Evolutionary conservation across 495 filamentous ascomycete species (phyloP), one percentile per base, ranked within the genome.

Genomic region (Cercophora samala): DNA sequence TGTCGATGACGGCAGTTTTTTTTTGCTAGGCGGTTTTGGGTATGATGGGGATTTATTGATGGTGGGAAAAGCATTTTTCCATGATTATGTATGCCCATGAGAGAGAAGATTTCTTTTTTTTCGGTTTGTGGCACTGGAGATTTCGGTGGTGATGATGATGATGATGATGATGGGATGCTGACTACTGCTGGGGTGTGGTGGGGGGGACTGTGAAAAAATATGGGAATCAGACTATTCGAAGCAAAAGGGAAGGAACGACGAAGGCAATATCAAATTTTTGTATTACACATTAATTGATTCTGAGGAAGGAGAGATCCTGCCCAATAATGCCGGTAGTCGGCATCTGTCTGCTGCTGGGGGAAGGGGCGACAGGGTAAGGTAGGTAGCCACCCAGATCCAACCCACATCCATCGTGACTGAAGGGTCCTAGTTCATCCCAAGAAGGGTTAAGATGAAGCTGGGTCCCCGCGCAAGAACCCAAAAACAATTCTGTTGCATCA

Each of bases 21-120:
- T 58, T n/a, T n/a, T n/a, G 17, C 18, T 55, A n/a, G 13, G 18
- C 21, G 4, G 4, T 55, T 55, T 55, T 55, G 53, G 17, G 21
- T 3, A 22, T 55, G 53, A 55, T 4, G n/a, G n/a, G n/a, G n/a
- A n/a, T n/a, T 55, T 18, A 55, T 55, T 22, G 25, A 25, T 18
- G 26, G 17, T 13, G 61, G 37, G 32, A 1, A 51, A 26, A 51
- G 37, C 18, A 2, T 63, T 63, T 63, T 53, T 53, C 61, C 37
- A 29, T 46, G 24, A 19, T 62, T 53, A 18, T 63, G 9, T 63
- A 18, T 63, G 9, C 37, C 37, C 37, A 61, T 11, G 59, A 61
- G 37, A 1, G 37, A 17, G 15, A n/a, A n/a, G 37, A 3, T 17
- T 46, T 46, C 13, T 9, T 46, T 46, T 46, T 5, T 17, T 46